Conservation (phyloP, 164 flowering plant genomes). For the Vitis amurensis region DNA sequence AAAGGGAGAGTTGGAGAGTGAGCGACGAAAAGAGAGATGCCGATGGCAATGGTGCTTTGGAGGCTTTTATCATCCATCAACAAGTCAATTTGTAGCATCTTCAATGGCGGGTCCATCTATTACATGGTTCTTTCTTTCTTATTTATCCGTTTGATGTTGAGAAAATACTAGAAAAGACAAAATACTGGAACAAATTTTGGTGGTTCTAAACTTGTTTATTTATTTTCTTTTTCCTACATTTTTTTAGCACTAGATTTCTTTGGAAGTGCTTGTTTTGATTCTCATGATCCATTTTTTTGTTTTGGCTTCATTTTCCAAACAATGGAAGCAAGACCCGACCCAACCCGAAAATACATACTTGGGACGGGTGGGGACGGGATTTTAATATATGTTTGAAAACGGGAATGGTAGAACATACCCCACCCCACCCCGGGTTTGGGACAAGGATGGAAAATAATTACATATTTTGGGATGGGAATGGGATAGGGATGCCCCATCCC, state of each 20-base stretch:
- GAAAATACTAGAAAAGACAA: too few species aligned
- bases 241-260: not conserved
- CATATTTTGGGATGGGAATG: too few species aligned
- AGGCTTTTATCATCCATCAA: conserved; percentile 69
- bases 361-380: too few species aligned
- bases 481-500: too few species aligned
- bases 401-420: too few species aligned
- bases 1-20: not conserved
- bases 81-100: conserved; percentile 64
- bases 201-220: not conserved
- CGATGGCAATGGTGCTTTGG: conserved; percentile 93
- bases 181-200: not conserved
- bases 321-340: too few species aligned
- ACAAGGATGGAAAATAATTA: too few species aligned
- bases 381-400: too few species aligned
- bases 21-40: conserved; percentile 47
- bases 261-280: not conserved
- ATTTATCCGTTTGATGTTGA: not conserved
- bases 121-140: conserved; percentile 50
- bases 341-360: too few species aligned
- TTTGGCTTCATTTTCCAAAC: conserved; percentile 39
- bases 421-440: too few species aligned
- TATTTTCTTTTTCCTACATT: not conserved
- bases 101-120: conserved; percentile 53
- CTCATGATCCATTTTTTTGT: not conserved